Percentiles rank a stretch among this genome's conserved stretches.
phyloP scores from a whole-genome alignment of 2,329 filamentous ascomycete species.

The Achaetomium macrosporum region DNA sequence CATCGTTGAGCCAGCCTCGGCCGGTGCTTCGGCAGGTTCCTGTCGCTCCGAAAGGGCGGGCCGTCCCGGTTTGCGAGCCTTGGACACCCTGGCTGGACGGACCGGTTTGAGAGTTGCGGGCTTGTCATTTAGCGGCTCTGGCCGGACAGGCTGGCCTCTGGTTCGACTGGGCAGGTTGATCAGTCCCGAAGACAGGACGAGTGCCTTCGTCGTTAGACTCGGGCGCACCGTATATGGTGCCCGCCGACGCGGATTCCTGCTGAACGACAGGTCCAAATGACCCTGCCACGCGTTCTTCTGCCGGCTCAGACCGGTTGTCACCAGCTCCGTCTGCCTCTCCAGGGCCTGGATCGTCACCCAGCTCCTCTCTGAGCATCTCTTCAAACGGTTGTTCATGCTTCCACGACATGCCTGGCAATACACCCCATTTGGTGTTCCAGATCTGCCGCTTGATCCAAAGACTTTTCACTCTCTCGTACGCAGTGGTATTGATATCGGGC shows the following conservation, averaged over 20 bases:
- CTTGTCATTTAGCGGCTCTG: too few species aligned
- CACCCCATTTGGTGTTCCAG: background rate
- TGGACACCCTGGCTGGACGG: background rate
- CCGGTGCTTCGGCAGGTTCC: too few species aligned
- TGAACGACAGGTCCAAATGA: too few species aligned
- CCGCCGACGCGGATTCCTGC: too few species aligned
- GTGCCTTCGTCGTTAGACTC: background rate
- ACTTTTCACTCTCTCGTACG: conserved; percentile 1
- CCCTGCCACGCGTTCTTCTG: too few species aligned
- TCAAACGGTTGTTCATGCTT: conserved; percentile 1
- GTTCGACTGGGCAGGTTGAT: background rate
- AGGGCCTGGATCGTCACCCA: too few species aligned
- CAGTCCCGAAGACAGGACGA: background rate
- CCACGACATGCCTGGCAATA: conserved; percentile 1
- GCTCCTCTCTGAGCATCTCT: background rate
- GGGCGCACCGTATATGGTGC: too few species aligned
- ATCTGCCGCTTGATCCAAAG: background rate
- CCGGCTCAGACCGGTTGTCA: too few species aligned
- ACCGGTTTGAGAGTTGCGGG: too few species aligned
- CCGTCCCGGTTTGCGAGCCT: background rate
- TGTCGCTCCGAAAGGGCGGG: too few species aligned
- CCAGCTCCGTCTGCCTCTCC: too few species aligned
- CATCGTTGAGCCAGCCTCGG: too few species aligned
- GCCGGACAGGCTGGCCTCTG: background rate
- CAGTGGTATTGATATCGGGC: background rate